phyloP scores from a whole-genome alignment of 2,329 filamentous ascomycete genomes.

The Neurospora sp. region DNA sequence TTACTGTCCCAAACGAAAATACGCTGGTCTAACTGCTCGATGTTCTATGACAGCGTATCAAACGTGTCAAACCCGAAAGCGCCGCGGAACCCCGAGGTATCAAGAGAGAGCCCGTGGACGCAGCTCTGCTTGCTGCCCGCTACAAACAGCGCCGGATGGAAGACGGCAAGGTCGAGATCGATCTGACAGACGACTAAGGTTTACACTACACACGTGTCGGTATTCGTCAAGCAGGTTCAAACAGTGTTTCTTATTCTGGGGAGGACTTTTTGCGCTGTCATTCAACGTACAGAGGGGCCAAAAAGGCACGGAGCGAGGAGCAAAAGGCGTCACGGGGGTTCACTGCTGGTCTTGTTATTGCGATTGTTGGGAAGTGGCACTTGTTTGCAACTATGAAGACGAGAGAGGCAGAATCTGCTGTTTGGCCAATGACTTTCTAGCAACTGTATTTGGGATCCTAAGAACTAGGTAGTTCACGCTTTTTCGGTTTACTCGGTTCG shows the following conservation, averaged over 20 bases:
- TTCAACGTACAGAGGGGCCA: neutral
- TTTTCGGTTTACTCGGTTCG: neutral
- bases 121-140: neutral
- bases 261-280: neutral
- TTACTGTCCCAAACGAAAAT: neutral
- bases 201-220: neutral
- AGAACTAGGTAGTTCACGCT: neutral
- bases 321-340: neutral
- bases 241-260: neutral
- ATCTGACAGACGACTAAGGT: conserved; percentile 1
- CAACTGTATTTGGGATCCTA: neutral
- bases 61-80: neutral
- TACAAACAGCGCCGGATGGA: neutral
- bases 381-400: neutral
- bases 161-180: neutral
- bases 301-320: neutral
- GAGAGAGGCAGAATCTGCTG: neutral
- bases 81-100: neutral
- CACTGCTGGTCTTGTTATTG: neutral
- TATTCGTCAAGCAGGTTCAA: neutral
- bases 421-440: neutral
- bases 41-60: neutral
- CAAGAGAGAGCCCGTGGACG: neutral
- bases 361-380: neutral
- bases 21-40: neutral